A percentile compares a stretch with the other conserved stretches of the same genome.
phyloP scores from a whole-genome alignment of 2,329 filamentous ascomycete genomes.

The Fusarium floridanum region DNA sequence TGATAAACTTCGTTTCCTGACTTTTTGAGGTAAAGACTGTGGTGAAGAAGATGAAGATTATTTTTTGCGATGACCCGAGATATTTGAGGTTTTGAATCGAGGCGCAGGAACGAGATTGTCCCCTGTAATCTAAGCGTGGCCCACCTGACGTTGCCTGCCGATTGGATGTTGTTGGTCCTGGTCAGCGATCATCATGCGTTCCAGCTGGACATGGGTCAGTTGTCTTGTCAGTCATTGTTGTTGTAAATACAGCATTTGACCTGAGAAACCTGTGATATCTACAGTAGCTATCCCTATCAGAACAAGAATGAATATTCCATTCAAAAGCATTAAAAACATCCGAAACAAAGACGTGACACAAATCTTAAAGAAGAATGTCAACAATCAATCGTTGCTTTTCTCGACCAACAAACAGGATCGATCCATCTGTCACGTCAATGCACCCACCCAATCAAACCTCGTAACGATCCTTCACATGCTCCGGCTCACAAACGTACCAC shows the following conservation, averaged over 20 bases:
- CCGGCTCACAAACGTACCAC: neutral
- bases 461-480: neutral
- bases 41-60: neutral
- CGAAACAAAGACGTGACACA: neutral
- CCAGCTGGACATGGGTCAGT: neutral
- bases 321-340: no score
- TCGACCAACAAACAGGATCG: neutral
- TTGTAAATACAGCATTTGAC: neutral
- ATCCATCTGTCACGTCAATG: neutral
- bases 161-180: neutral
- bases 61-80: neutral
- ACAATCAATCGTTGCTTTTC: neutral
- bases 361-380: neutral
- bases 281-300: no score
- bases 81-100: neutral
- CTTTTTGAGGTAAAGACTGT: neutral
- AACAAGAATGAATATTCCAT: no score
- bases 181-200: neutral
- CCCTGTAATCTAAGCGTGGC: neutral
- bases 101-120: neutral
- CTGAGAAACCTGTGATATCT: neutral
- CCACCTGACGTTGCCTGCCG: neutral
- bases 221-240: neutral
- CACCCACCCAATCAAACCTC: neutral
- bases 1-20: neutral